phyloP scores from a whole-genome alignment of 2,329 filamentous ascomycete species.

The Aureobasidium sp. region DNA sequence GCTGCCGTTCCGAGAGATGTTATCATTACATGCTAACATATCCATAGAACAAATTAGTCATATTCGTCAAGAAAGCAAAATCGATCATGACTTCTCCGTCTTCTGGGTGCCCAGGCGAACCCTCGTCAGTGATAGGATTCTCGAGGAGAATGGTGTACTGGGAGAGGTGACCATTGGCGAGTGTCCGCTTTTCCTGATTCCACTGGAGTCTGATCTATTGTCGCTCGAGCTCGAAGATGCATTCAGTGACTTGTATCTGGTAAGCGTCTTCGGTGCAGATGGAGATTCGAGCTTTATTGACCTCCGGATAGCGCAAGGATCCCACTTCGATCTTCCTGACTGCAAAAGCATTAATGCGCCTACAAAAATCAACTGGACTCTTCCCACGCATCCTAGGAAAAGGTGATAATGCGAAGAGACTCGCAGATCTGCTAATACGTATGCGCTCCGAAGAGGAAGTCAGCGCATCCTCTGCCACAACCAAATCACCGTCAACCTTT shows the following conservation, averaged over 20 bases:
- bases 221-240: constrained; percentile 85
- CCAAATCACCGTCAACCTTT: constrained; percentile 43
- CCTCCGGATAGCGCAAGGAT: constrained; percentile 57
- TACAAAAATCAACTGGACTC: constrained; percentile 85
- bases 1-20: constrained; percentile 17
- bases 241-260: constrained; percentile 79
- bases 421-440: constrained; percentile 78
- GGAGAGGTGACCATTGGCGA: constrained; percentile 88
- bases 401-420: constrained; percentile 83
- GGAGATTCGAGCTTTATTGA: constrained; percentile 27
- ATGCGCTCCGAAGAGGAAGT: constrained; percentile 88
- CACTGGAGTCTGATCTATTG: constrained; percentile 81
- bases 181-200: constrained; percentile 82
- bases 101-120: constrained; percentile 94
- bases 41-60: constrained; percentile 79
- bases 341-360: constrained; percentile 85
- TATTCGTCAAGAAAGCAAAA: constrained; percentile 77
- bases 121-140: constrained; percentile 78
- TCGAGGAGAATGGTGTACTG: constrained; percentile 88
- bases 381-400: constrained; percentile 94
- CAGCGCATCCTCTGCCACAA: constrained; percentile 32
- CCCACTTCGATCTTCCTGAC: constrained; percentile 84
- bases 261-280: constrained; percentile 30
- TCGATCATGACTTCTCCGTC: constrained; percentile 91
- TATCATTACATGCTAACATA: constrained; percentile 45